Percentiles rank a stretch among this genome's conserved stretches.
Conservation (phyloP, 202 grass and related monocot genomes). For the Zoysia matrella region DNA sequence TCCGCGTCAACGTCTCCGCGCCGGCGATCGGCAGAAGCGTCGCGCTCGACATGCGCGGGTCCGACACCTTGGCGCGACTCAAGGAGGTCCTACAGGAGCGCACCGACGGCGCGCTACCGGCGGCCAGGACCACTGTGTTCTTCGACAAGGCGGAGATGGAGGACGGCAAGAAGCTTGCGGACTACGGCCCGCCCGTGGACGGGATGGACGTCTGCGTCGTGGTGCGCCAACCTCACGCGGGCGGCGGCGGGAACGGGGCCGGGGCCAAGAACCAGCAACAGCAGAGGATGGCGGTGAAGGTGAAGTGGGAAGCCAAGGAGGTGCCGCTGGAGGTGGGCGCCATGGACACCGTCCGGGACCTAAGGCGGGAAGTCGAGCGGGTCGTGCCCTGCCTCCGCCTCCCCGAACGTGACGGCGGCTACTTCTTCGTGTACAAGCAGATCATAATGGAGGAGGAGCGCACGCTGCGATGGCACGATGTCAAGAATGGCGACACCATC, state of each 20-base stretch:
- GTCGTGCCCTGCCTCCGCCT: slow-evolving; percentile 11
- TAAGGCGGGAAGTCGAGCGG: slow-evolving; percentile 47
- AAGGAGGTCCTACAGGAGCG: slow-evolving; percentile 51
- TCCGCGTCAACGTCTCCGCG: slow-evolving; percentile 21
- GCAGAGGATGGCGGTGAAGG: slow-evolving; percentile 32
- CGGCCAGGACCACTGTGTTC: slow-evolving; percentile 18
- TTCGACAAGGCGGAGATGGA: slow-evolving; percentile 50
- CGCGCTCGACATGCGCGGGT: slow-evolving; percentile 32
- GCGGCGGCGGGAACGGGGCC: neutral
- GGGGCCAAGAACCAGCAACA: neutral
- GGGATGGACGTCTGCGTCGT: slow-evolving; percentile 34
- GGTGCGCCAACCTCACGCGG: neutral
- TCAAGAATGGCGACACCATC: slow-evolving; percentile 57
- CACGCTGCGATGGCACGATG: slow-evolving; percentile 64
- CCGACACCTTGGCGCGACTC: slow-evolving; percentile 44
- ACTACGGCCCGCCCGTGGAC: slow-evolving; percentile 32
- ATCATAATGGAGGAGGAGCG: slow-evolving; percentile 67
- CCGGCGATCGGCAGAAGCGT: slow-evolving; percentile 17
- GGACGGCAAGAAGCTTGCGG: slow-evolving; percentile 27
- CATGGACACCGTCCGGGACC: slow-evolving; percentile 28
- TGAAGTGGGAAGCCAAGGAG: slow-evolving; percentile 7
- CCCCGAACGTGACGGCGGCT: slow-evolving; percentile 40
- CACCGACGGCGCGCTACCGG: slow-evolving; percentile 31
- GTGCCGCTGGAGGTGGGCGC: slow-evolving; percentile 31
- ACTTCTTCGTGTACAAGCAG: slow-evolving; percentile 71